Evolutionary conservation across 1,284 basidiomycete genomes (phyloP).

Genomic region (Mycosarcoma maydis): DNA sequence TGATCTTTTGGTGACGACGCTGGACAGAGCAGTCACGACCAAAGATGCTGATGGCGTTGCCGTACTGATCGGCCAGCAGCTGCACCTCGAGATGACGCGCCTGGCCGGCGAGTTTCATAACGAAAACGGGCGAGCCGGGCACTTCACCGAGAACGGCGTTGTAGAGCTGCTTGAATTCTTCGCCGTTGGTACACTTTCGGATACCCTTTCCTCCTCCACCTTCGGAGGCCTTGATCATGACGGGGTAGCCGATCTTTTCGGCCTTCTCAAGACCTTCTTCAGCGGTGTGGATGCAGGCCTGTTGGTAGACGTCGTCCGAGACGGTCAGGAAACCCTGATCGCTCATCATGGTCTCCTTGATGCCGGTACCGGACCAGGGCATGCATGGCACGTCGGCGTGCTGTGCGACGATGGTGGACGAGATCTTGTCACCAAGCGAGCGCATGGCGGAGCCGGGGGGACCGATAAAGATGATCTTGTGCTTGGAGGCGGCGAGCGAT

Average conservation of each 20-base stretch:
- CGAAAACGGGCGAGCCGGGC: constrained; percentile 95
- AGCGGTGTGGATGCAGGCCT: constrained; percentile 88
- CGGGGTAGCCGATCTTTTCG: constrained; percentile 90
- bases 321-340: constrained; percentile 92
- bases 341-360: constrained; percentile 86
- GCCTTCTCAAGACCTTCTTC: constrained; percentile 87
- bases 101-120: constrained; percentile 98
- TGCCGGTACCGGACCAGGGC: constrained; percentile 97
- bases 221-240: constrained; percentile 99
- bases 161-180: constrained; percentile 91
- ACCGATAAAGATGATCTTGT: constrained; percentile 99
- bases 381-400: constrained; percentile 97
- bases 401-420: constrained; percentile 98
- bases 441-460: constrained; percentile 99
- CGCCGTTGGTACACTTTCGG: constrained; percentile 69
- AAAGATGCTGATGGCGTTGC: constrained; percentile 98
- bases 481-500: constrained; percentile 85
- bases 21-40: constrained; percentile 99
- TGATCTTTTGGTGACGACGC: constrained; percentile 99
- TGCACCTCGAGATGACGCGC: constrained; percentile 99
- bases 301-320: constrained; percentile 86
- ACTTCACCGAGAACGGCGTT: constrained; percentile 95
- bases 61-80: constrained; percentile 98
- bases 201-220: constrained; percentile 96
- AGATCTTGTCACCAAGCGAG: constrained; percentile 99